Evolutionary conservation across 2,329 filamentous ascomycete genomes (phyloP).

Genomic region (Aspergillus tubingensis): DNA sequence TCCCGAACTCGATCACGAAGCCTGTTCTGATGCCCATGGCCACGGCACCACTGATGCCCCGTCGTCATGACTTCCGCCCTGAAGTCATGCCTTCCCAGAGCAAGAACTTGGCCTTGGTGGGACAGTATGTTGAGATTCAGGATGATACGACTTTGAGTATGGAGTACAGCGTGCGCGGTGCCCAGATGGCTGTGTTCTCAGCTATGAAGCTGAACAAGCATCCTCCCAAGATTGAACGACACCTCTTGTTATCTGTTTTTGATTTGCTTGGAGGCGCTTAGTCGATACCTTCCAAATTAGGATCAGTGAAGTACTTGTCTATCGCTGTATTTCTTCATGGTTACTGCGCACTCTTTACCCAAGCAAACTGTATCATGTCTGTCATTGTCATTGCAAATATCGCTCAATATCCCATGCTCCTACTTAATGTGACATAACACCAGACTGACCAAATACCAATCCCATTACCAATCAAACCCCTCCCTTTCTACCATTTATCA

Average conservation of each 20-base stretch:
- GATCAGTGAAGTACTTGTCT: too few relatives aligned
- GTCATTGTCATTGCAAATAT: too few relatives aligned
- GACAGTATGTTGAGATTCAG: conserved; percentile 46
- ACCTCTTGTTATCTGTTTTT: not conserved
- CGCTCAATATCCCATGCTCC: too few relatives aligned
- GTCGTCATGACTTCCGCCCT: conserved; percentile 38
- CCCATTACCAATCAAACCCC: too few relatives aligned
- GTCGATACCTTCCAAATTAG: not conserved
- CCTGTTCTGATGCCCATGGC: conserved; percentile 46
- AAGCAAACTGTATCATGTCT: too few relatives aligned
- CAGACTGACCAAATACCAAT: too few relatives aligned
- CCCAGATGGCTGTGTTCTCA: conserved; percentile 38
- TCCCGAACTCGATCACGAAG: conserved; percentile 32
- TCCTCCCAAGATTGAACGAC: conserved; percentile 5
- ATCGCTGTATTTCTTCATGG: too few relatives aligned
- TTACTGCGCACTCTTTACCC: too few relatives aligned
- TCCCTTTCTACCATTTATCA: too few relatives aligned
- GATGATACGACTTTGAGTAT: conserved; percentile 42
- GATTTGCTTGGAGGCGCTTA: not conserved
- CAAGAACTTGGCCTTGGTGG: conserved; percentile 43
- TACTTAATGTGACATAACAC: too few relatives aligned
- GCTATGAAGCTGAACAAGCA: conserved; percentile 17
- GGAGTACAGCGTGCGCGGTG: conserved; percentile 41
- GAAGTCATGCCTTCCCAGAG: conserved; percentile 38
- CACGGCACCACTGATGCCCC: conserved; percentile 41